Evolutionary conservation across 2,329 filamentous ascomycete genomes (phyloP), one percentile per base, ranked within the genome.

Genomic region (Didymella segeticola): DNA sequence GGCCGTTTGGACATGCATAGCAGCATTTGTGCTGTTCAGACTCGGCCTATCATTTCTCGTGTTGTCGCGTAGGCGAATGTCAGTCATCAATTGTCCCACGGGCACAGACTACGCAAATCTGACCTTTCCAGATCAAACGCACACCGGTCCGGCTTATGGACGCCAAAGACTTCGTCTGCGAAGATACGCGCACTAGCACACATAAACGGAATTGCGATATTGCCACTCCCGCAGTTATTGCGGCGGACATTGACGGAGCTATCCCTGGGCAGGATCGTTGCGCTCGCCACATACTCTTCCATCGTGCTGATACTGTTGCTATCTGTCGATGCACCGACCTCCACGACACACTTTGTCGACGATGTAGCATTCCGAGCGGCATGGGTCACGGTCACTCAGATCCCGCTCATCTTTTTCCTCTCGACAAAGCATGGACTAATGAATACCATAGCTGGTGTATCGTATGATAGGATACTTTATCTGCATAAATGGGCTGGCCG

Each of bases 341-440:
- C 63, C 1, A 66, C 64, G 1, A 23, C 38, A 12, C 63, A 69
- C 25, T 71, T 66, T 37, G n/a, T 59, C 20, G 68, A 70, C 39
- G 64, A 71, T 47, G 58, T 71, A 14, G 66, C 65, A 7, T 70
- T 70, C 30, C 63, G 69, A 19, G 67, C 66, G 4, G 69, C 66
- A 10, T 71, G 69, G 69, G 47, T 69, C 17, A 66, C 67, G 2
- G 27, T 71, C 2, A 60, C 63, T 2, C 69, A 71, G 36, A 52
- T 71, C 3, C 67, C 69, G 0, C 43, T 71, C 1, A 58, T 67
- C 23, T 68, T 64, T 34, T 52, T 71, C 20, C 58, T 71, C 1
- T 63, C 67, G 1, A 62, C 63, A 0, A 70, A 70, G 39, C 53
- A 58, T 23, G 67, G 68, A 5, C 62, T 62, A 0, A 34, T 70